A percentile compares a stretch with the other conserved stretches of the same genome.
phyloP scores from a whole-genome alignment of 345 rosid genomes.

The Anastatica hierochuntica region DNA sequence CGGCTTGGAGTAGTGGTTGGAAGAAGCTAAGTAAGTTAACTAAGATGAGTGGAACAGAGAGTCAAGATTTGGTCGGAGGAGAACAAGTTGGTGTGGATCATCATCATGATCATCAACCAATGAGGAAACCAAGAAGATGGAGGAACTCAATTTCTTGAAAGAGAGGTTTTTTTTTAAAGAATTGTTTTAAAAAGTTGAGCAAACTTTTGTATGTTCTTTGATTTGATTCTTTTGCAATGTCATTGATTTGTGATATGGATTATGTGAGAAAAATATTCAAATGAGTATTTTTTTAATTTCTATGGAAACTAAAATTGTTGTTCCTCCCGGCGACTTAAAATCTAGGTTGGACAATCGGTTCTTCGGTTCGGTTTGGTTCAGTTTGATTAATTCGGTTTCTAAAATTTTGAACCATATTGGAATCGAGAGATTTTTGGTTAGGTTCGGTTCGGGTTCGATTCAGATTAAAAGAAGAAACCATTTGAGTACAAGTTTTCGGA shows the following conservation, averaged over 20 bases:
- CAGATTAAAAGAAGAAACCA: no score
- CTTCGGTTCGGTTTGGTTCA: no score
- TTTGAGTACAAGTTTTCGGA: no score
- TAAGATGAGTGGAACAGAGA: slow-evolving; percentile 52
- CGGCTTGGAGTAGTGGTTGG: slow-evolving; percentile 82
- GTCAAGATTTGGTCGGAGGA: slow-evolving; percentile 41
- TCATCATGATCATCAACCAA: slow-evolving; percentile 47
- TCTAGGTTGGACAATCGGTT: no score
- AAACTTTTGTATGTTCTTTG: not conserved
- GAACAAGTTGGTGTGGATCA: slow-evolving; percentile 40
- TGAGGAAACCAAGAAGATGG: slow-evolving; percentile 83
- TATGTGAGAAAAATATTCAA: slow-evolving; percentile 5
- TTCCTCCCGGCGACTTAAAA: no score
- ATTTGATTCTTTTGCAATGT: slow-evolving; percentile 13
- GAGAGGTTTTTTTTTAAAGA: not conserved
- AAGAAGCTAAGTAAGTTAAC: slow-evolving; percentile 81
- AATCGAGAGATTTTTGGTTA: no score
- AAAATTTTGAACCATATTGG: no score
- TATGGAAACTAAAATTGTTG: no score
- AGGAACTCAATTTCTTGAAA: slow-evolving; percentile 80
- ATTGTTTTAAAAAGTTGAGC: no score
- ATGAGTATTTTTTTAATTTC: no score
- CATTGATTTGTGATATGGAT: slow-evolving; percentile 8
- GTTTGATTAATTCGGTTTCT: no score
- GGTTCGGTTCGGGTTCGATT: no score